Conservation (phyloP, 805 yeast species). For the Hanseniaspora singularis region DNA sequence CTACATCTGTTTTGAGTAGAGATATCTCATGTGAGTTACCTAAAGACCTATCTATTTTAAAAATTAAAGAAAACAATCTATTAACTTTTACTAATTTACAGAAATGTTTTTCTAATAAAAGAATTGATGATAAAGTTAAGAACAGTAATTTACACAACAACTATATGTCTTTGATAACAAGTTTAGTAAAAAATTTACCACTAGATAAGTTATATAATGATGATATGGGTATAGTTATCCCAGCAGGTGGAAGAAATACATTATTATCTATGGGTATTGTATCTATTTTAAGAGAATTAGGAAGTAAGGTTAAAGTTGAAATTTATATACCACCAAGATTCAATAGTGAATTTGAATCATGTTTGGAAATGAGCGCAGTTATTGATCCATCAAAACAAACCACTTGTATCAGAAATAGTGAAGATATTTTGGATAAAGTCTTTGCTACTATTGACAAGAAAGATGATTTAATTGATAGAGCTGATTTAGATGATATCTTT, state of each 20-base stretch:
- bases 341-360: slow-evolving; percentile 23
- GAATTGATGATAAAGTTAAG: slow-evolving; percentile 1
- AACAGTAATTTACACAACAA: slow-evolving; percentile 1
- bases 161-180: not conserved
- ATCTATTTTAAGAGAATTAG: slow-evolving; percentile 45
- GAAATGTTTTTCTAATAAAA: not conserved
- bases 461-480: not conserved
- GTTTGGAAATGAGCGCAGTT: not conserved
- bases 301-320: slow-evolving; percentile 66
- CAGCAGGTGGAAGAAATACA: slow-evolving; percentile 63
- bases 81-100: not conserved
- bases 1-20: not conserved
- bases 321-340: slow-evolving; percentile 59
- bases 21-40: slow-evolving; percentile 4
- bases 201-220: not conserved
- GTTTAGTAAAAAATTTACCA: not conserved
- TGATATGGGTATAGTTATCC: slow-evolving; percentile 53
- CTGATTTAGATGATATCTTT: slow-evolving; percentile 51
- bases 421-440: not conserved
- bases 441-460: not conserved
- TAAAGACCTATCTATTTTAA: not conserved
- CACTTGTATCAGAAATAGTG: not conserved
- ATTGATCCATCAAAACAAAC: not conserved
- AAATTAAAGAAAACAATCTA: not conserved
- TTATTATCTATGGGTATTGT: slow-evolving; percentile 49